Percentiles rank a stretch among this genome's conserved stretches.
These are phyloP conservation scores for Rhizopogon vinicolor DNA, from an alignment of 768 basidiomycete genomes.

Conservation along the genomic window DNA sequence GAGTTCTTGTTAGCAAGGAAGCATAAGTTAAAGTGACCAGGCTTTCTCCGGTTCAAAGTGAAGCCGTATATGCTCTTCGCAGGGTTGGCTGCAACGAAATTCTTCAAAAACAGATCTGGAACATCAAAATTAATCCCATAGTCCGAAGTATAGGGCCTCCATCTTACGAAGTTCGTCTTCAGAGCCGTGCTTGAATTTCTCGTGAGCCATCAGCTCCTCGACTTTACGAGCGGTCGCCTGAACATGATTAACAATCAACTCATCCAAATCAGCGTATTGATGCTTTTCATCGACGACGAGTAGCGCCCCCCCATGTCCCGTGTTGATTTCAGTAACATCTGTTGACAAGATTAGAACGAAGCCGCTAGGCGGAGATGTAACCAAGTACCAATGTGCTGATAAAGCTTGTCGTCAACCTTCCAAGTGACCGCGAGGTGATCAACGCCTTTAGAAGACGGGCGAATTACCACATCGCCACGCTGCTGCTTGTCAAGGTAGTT, in stretches of 20 bases:
- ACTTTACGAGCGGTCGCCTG: conserved; percentile 91
- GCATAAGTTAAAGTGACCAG: conserved; percentile 90
- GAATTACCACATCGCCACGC: conserved; percentile 92
- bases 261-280: conserved; percentile 90
- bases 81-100: conserved; percentile 89
- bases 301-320: conserved; percentile 63
- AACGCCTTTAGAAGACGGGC: conserved; percentile 91
- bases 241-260: conserved; percentile 94
- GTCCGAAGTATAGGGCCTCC: neutral
- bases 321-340: conserved; percentile 84
- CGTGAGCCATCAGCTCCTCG: conserved; percentile 91
- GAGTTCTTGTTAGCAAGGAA: conserved; percentile 93
- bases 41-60: conserved; percentile 80
- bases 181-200: conserved; percentile 86
- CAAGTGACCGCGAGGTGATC: conserved; percentile 97
- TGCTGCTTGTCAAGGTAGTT: conserved; percentile 84
- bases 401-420: conserved; percentile 96
- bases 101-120: conserved; percentile 81
- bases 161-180: conserved; percentile 91
- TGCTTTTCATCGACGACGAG: conserved; percentile 75
- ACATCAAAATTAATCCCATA: neutral
- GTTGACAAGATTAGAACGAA: conserved; percentile 6
- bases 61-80: conserved; percentile 96
- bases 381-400: conserved; percentile 88
- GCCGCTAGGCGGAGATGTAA: neutral